Conservation (phyloP, 2,329 filamentous ascomycete species). For the Penicillium psychrosexuale region DNA sequence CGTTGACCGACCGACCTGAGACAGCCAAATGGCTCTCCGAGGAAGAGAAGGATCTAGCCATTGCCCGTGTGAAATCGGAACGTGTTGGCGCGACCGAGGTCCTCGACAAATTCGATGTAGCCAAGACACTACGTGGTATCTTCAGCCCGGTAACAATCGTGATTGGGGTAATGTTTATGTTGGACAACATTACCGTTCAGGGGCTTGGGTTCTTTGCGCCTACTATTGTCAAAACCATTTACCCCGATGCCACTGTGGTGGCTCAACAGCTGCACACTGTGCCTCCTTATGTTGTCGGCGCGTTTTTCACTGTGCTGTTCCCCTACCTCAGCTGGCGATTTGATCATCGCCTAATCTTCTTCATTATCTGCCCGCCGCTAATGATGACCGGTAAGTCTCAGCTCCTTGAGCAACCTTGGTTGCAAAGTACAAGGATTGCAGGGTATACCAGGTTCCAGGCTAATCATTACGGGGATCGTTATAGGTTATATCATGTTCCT, state of each 20-base stretch:
- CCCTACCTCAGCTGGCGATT: slow-evolving; percentile 61
- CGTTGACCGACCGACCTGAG: slow-evolving; percentile 65
- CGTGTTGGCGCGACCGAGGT: slow-evolving; percentile 61
- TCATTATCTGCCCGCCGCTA: slow-evolving; percentile 58
- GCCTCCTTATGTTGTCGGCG: slow-evolving; percentile 67
- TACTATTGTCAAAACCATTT: slow-evolving; percentile 68
- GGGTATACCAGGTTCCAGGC: background rate
- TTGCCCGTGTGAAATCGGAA: slow-evolving; percentile 66
- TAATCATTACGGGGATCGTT: background rate
- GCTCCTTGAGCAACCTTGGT: background rate
- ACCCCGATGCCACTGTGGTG: slow-evolving; percentile 56
- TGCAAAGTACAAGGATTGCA: background rate
- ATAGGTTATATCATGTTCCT: slow-evolving; percentile 66
- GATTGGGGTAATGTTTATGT: slow-evolving; percentile 58
- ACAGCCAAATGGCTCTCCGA: slow-evolving; percentile 64
- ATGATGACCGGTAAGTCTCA: slow-evolving; percentile 54
- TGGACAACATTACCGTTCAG: slow-evolving; percentile 69
- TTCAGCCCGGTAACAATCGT: slow-evolving; percentile 60
- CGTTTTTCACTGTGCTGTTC: slow-evolving; percentile 61
- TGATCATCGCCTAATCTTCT: slow-evolving; percentile 60
- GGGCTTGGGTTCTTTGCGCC: slow-evolving; percentile 68
- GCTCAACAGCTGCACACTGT: slow-evolving; percentile 68
- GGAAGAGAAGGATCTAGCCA: slow-evolving; percentile 65
- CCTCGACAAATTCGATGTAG: slow-evolving; percentile 60
- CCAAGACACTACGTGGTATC: slow-evolving; percentile 61